Percentiles rank a stretch among this genome's conserved stretches.
Conservation (phyloP, 2,329 filamentous ascomycete genomes). For the Neopestalotiopsis sp. region DNA sequence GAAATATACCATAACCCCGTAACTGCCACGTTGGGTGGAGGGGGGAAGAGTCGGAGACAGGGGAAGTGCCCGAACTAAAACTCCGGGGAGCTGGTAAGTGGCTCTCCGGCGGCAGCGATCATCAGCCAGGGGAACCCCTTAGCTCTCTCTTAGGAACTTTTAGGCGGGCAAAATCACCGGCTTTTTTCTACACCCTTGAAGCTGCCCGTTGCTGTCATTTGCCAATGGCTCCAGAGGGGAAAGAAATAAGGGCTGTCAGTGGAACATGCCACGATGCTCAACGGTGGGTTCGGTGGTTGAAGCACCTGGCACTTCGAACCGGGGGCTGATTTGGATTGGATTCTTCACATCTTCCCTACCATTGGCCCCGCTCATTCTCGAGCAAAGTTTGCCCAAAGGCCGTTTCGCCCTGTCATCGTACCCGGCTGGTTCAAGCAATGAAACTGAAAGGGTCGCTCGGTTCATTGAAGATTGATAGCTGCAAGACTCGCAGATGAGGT, state of each 20-base stretch:
- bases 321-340: too few relatives aligned
- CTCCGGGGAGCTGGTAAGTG: slow-evolving; percentile 16
- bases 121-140: background rate
- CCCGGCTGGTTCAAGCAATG: background rate
- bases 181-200: background rate
- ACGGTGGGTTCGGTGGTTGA: too few relatives aligned
- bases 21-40: background rate
- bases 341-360: too few relatives aligned
- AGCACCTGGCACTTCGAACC: too few relatives aligned
- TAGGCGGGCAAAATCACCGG: background rate
- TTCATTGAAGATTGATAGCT: background rate
- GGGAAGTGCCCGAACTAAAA: slow-evolving; percentile 5
- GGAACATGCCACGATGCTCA: background rate
- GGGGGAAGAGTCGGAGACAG: background rate
- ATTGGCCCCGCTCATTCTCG: too few relatives aligned
- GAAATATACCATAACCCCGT: background rate
- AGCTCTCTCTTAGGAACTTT: background rate
- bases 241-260: background rate
- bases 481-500: slow-evolving; percentile 5
- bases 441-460: background rate
- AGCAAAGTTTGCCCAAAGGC: too few relatives aligned
- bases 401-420: background rate
- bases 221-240: background rate
- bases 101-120: slow-evolving; percentile 9
- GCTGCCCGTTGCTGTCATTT: background rate